phyloP scores from a whole-genome alignment of 441 rosid species.

The Erodium moschatum region DNA sequence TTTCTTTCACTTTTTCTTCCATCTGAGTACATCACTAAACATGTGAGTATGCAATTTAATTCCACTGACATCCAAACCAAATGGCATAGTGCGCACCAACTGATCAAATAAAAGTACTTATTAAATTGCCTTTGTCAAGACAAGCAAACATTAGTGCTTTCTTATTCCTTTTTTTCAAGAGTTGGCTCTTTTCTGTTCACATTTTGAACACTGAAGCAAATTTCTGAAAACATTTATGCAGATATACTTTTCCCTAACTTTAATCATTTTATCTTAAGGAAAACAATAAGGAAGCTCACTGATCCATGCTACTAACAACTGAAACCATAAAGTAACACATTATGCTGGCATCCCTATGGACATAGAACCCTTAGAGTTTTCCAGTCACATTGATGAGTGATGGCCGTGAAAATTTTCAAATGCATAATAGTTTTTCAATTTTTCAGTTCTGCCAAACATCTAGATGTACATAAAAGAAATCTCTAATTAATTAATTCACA shows the following conservation, averaged over 20 bases:
- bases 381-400: not conserved
- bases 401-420: not conserved
- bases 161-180: not conserved
- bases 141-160: not conserved
- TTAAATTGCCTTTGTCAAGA: not conserved
- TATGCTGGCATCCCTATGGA: no score
- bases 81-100: not conserved
- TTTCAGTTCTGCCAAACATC: not conserved
- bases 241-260: slow-evolving; percentile 1
- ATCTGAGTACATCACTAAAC: slow-evolving; percentile 41
- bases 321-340: no score
- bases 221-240: not conserved
- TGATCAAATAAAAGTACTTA: not conserved
- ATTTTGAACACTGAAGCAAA: slow-evolving; percentile 1
- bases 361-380: no score
- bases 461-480: not conserved
- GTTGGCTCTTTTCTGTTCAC: no score
- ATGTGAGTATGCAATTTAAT: not conserved
- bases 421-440: not conserved
- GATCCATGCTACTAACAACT: not conserved
- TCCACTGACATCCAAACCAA: not conserved
- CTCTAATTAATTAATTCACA: not conserved
- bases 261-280: not conserved
- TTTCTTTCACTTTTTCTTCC: slow-evolving; percentile 99
- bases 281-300: not conserved